These are phyloP conservation scores for Rutidosis leptorrhynchoides DNA, from an alignment of 129 eudicot genomes.

Conservation along the genomic window DNA sequence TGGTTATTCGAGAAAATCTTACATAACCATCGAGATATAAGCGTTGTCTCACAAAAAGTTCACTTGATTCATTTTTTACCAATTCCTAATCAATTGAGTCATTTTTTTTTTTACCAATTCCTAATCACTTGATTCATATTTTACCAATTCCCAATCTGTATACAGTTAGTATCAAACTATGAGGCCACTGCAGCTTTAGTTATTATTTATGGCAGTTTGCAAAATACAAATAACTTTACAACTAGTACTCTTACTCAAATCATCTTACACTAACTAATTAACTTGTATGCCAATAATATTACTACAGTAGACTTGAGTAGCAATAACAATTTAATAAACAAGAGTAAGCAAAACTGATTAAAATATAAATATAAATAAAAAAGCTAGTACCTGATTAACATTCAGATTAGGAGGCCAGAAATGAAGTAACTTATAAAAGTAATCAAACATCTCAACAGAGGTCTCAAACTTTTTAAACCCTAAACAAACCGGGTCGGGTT, in stretches of 20 bases:
- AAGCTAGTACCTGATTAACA: slow-evolving; percentile 58
- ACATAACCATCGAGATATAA: too few relatives aligned
- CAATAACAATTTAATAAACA: neutral
- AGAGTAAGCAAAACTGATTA: neutral
- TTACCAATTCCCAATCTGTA: neutral
- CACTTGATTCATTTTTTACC: too few relatives aligned
- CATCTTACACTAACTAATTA: neutral
- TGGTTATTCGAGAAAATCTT: too few relatives aligned
- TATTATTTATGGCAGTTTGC: neutral
- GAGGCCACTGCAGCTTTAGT: neutral
- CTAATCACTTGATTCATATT: too few relatives aligned
- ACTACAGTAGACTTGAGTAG: neutral
- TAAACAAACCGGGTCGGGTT: slow-evolving; percentile 36
- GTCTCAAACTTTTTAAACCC: slow-evolving; percentile 64
- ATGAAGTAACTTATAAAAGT: slow-evolving; percentile 70
- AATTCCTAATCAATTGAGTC: too few relatives aligned
- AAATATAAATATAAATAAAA: too few relatives aligned
- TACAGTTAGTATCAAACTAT: neutral
- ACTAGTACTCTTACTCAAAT: neutral
- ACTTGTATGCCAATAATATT: neutral
- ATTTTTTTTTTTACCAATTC: too few relatives aligned
- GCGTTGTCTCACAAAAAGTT: too few relatives aligned
- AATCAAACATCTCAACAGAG: slow-evolving; percentile 77
- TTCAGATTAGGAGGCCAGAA: slow-evolving; percentile 68
- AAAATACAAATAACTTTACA: neutral